Evolutionary conservation across 2,329 filamentous ascomycete species (phyloP), one percentile per base, ranked within the genome.

Genomic region (Phyllosticta capitalensis): DNA sequence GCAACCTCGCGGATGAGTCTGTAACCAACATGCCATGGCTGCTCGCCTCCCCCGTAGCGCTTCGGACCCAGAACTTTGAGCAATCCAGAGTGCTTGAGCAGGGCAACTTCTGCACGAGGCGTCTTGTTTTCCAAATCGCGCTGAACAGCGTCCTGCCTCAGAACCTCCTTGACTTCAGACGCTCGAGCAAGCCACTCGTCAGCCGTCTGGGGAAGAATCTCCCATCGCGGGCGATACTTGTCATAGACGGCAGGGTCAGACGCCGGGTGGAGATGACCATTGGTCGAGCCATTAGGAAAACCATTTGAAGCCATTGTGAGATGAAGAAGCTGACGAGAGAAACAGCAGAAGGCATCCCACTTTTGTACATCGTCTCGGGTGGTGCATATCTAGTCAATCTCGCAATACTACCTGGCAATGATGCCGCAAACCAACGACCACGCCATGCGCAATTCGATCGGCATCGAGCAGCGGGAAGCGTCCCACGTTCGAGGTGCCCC

Each of bases 1-100:
- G 85, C 82, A 5, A 87, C 81, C 61, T 86, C 83, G 0, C 84
- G 76, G 26, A 87, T 84, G 0, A 73, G 75, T 65, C 81, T 80
- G 64, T 84, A 86, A 0, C 75, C 84, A 1, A 83, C 75, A 28
- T 75, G 74, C 81, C 80, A 83, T 1, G 70, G 67, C 65, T 83
- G 75, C 7, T 73, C 80, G 48, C 80, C 80, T 9, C 81, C 81
- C 14, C 81, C 80, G 63, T 79, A 80, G 59, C 76, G 73, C 64
- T 71, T 72, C 0, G 76, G 76, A 0, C 80, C 81, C 0, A 83
- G 70, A 2, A 81, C 62, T 61, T 81, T 82, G 9, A 79, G 66
- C 10, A 83, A 63, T 1, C 79, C 78, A 0, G 79, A 71, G 50
- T 78, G 71, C 64, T 83, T 83, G 10, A 83, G 71, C 1, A 83